Evolutionary conservation across 139 green algal genomes (phyloP), one percentile per base, ranked within the genome.

Genomic region (Diplosphaera chodatii): DNA sequence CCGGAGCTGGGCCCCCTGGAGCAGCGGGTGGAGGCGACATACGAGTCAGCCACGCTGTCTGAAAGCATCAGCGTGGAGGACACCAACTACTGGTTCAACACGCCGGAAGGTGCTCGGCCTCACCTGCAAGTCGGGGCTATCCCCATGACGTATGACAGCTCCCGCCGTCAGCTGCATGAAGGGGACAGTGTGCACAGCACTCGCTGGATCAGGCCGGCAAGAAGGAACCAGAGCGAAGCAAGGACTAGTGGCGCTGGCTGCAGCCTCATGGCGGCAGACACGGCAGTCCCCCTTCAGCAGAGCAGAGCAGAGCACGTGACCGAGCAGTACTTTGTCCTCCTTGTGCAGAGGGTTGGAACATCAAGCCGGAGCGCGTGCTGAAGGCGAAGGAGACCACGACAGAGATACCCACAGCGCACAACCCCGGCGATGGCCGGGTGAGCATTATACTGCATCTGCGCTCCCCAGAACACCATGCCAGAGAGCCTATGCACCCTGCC

Each of bases 11-110:
- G 75, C 21, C 33, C 37, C 5, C 32, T 76, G 27, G 75, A 80
- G 69, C n/a, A 66, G 25, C 64, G 75, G 2, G 65, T 80, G 1
- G 68, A 40, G 13, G 72, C 72, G 65, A 64, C 73, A 32, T 80
- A 76, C 64, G 64, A 76, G 31, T 31, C 32, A 72, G 64, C 40
- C 65, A 55, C 28, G 55, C 67, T 79, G 40, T 55, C 64, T 3
- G 69, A 66, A 1, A 64, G 34, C 1, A 56, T 80, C 10, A 75
- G 81, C 72, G 59, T 82, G 21, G 69, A 72, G 30, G 80, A 85
- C 21, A 85, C 80, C 2, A 67, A 74, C 4, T 85, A 85, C 73
- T 85, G 80, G 80, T 85, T 85, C 70, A 70, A 77, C 32, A 82
- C 77, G 23, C 79, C 79, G 0, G 62, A 69, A 66, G 70, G 79